Percentiles rank a stretch among this genome's conserved stretches.
These are phyloP conservation scores for Raphanus raphanistrum DNA, from an alignment of 345 rosid genomes.

Conservation along the genomic window DNA sequence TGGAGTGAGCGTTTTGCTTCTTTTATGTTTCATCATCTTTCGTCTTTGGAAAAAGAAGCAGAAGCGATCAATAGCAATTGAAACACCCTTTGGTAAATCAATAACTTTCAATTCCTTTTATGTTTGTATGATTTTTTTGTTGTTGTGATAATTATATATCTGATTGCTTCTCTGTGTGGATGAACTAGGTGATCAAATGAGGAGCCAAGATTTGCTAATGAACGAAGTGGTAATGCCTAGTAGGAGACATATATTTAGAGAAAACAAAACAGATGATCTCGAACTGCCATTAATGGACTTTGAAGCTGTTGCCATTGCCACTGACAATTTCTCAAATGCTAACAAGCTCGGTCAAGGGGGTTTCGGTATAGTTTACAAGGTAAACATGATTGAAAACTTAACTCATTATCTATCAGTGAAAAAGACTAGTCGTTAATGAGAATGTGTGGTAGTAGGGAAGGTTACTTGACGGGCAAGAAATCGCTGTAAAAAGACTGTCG, in stretches of 20 bases:
- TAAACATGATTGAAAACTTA: conserved; percentile 21
- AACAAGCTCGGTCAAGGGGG: conserved; percentile 49
- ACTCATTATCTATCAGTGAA: not conserved
- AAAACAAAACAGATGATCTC: conserved; percentile 18
- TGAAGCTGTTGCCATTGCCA: conserved; percentile 26
- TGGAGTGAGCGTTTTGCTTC: conserved; percentile 47
- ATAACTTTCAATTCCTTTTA: not conserved
- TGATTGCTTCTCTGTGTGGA: not conserved
- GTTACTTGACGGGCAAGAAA: conserved; percentile 58
- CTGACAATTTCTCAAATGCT: conserved; percentile 7
- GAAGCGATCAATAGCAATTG: conserved; percentile 12
- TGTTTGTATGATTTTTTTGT: not conserved
- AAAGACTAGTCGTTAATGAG: not conserved
- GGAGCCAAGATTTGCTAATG: conserved; percentile 66
- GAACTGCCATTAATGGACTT: conserved; percentile 36
- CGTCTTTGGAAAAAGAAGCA: conserved; percentile 57
- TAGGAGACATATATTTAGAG: conserved; percentile 51
- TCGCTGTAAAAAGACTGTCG: conserved; percentile 84
- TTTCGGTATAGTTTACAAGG: conserved; percentile 86
- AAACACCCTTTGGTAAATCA: conserved; percentile 23
- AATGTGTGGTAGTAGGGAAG: conserved; percentile 42
- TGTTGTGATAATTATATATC: not conserved
- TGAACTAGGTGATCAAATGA: conserved; percentile 47
- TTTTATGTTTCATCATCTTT: conserved; percentile 40
- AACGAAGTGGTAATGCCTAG: conserved; percentile 60